Base-by-base conservation (phyloP, 2,329 filamentous ascomycete species). In the Emericellopsis cladophorae region DNA sequence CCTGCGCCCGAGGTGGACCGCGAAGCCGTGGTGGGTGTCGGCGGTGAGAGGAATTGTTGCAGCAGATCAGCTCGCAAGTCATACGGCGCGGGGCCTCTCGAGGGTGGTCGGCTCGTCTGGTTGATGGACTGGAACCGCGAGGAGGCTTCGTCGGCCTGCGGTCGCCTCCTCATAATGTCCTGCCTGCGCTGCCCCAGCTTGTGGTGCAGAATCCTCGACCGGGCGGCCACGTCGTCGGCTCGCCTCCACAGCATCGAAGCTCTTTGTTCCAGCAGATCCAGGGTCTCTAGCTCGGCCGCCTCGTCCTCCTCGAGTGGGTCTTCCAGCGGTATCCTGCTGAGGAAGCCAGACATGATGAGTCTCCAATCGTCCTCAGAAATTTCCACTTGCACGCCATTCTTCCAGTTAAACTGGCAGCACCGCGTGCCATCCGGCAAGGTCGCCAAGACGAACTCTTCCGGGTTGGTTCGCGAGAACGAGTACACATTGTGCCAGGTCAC, bases 291-390 rank as follows among this genome's bases (percentile, higher is more conserved):
- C 56, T 95, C 87, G 48, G 87, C 86, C 54, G 81, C 78, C 60
- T 94, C 88, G 54, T 94, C 87, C 54, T 93, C 86, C 44, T 84
- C 77, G 38, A 92, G 80, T 1, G 86, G 85, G 47, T 89, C 79
- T 12, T 82, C 80, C 2, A 86, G 81, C 15, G 88, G 86, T 43
- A 72, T 68, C 54, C 86, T 81, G 58, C 93, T 84, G 10, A 89
- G 76, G 48, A 85, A 84, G 23, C 87, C 86, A 32, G 84, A 89
- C 41, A 79, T 78, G 48, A 94, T 89, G 48, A 94, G 66, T 34
- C 88, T 74, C 69, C 81, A 94, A 55, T 95, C 87, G 56, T 93
- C 86, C 57, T 93, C 86, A 15, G 78, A 79, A 45, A 95, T 90
- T 62, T 94, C 85, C 8, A 93, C 81, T 37, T 84, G 76, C 48